Conservation (phyloP, 2,329 filamentous ascomycete genomes). For the Decorospora gaudefroyi region DNA sequence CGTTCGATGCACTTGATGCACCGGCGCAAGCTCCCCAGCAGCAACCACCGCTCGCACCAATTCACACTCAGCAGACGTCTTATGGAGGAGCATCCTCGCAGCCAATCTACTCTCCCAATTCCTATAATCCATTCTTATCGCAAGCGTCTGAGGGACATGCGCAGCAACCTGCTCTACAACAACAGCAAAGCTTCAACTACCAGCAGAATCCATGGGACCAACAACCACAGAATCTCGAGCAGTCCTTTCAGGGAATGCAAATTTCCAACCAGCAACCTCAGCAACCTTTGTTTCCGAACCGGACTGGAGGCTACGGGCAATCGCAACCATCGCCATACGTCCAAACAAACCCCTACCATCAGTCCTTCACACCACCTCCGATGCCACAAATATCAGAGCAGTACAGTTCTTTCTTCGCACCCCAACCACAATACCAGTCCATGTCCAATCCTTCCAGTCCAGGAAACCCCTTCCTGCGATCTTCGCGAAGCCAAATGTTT, state of each 20-base stretch:
- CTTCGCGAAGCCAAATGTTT: slow-evolving; percentile 51
- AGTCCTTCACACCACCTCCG: slow-evolving; percentile 49
- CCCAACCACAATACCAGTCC: slow-evolving; percentile 45
- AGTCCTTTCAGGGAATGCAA: slow-evolving; percentile 76
- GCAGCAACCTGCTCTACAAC: slow-evolving; percentile 28
- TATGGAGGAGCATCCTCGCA: slow-evolving; percentile 31
- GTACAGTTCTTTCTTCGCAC: slow-evolving; percentile 41
- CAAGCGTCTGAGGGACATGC: slow-evolving; percentile 39
- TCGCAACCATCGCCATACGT: slow-evolving; percentile 45
- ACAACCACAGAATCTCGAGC: slow-evolving; percentile 57
- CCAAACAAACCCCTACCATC: slow-evolving; percentile 49
- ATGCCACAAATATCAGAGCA: slow-evolving; percentile 49
- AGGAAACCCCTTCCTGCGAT: slow-evolving; percentile 53
- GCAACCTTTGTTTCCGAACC: slow-evolving; percentile 69
- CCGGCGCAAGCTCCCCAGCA: slow-evolving; percentile 36
- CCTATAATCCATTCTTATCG: slow-evolving; percentile 72
- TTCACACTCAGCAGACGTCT: slow-evolving; percentile 39
- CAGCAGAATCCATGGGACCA: slow-evolving; percentile 29
- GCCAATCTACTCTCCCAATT: slow-evolving; percentile 45
- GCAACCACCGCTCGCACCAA: slow-evolving; percentile 28
- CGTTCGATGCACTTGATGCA: slow-evolving; percentile 52
- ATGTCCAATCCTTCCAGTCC: slow-evolving; percentile 47
- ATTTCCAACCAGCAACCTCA: slow-evolving; percentile 53
- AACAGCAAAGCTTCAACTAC: slow-evolving; percentile 19
- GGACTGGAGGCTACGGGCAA: slow-evolving; percentile 65